Evolutionary conservation across 352 stramenopile genomes (phyloP).

Genomic region (Phytopythium aichiense): DNA sequence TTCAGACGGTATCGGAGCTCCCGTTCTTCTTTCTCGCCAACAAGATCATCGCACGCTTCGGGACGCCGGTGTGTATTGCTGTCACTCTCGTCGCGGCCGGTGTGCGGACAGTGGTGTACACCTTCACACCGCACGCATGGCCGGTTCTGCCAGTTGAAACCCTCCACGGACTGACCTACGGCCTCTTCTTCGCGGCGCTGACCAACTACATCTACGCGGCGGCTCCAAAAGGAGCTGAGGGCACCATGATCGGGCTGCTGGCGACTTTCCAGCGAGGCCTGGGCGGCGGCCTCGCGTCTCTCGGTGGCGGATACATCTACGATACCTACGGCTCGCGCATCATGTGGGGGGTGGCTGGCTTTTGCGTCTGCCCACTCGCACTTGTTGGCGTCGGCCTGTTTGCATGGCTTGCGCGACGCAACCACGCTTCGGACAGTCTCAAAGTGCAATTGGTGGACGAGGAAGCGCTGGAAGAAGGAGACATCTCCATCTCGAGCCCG

Average conservation of each 20-base stretch:
- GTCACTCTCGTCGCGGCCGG: conserved; percentile 28
- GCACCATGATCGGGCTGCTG: conserved; percentile 37
- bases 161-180: conserved; percentile 37
- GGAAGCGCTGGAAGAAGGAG: no score
- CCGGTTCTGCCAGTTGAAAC: conserved; percentile 37
- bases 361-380: conserved; percentile 17
- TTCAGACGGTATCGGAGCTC: conserved; percentile 36
- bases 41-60: conserved; percentile 29
- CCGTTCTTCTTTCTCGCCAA: conserved; percentile 47
- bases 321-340: conserved; percentile 24
- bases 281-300: conserved; percentile 25
- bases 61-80: conserved; percentile 30
- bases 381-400: not conserved
- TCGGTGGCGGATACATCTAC: conserved; percentile 40
- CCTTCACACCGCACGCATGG: conserved; percentile 38
- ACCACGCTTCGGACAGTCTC: not conserved
- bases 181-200: conserved; percentile 27
- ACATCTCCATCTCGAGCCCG: no score
- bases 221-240: conserved; percentile 23
- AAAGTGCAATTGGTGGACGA: not conserved
- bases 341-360: conserved; percentile 34
- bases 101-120: conserved; percentile 33
- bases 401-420: not conserved
- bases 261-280: conserved; percentile 36
- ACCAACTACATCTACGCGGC: conserved; percentile 45